Evolutionary conservation across 2,329 filamentous ascomycete genomes (phyloP).

Genomic region (Esteya vermicola): DNA sequence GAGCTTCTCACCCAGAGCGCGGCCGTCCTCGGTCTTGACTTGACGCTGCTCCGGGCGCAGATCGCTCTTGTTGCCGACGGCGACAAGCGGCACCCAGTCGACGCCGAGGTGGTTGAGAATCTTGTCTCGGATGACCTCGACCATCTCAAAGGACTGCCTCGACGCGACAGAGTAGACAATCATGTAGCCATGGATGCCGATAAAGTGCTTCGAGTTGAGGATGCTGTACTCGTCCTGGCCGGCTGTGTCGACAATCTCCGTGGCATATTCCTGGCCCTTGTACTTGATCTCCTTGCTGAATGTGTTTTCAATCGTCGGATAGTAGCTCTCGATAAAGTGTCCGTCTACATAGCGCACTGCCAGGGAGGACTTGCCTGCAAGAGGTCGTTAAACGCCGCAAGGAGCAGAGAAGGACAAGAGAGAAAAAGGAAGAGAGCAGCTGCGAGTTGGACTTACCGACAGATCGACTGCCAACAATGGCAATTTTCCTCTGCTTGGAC

Average conservation of each 20-base stretch:
- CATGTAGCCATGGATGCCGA: slow-evolving; percentile 97
- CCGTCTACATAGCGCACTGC: slow-evolving; percentile 95
- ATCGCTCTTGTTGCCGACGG: slow-evolving; percentile 96
- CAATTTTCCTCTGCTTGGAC: slow-evolving; percentile 84
- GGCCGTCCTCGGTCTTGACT: slow-evolving; percentile 73
- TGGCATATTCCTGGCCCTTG: slow-evolving; percentile 85
- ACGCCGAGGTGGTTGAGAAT: slow-evolving; percentile 93
- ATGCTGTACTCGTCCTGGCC: slow-evolving; percentile 99
- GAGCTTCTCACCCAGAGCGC: slow-evolving; percentile 71
- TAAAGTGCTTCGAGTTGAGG: slow-evolving; percentile 95
- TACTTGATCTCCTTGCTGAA: slow-evolving; percentile 92
- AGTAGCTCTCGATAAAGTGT: slow-evolving; percentile 97
- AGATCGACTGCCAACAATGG: slow-evolving; percentile 87
- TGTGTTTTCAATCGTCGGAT: slow-evolving; percentile 97
- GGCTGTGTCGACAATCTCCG: slow-evolving; percentile 96
- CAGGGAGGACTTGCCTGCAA: slow-evolving; percentile 90
- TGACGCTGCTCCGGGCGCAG: slow-evolving; percentile 85
- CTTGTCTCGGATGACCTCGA: slow-evolving; percentile 89
- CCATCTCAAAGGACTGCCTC: slow-evolving; percentile 92
- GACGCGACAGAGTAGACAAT: slow-evolving; percentile 96
- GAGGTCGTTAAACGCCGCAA: no score
- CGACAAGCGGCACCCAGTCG: slow-evolving; percentile 81
- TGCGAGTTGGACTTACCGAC: slow-evolving; percentile 37
- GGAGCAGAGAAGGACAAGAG: not conserved
- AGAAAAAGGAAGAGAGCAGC: not conserved